phyloP scores from a whole-genome alignment of 441 rosid species.

The Lepidium campestre region DNA sequence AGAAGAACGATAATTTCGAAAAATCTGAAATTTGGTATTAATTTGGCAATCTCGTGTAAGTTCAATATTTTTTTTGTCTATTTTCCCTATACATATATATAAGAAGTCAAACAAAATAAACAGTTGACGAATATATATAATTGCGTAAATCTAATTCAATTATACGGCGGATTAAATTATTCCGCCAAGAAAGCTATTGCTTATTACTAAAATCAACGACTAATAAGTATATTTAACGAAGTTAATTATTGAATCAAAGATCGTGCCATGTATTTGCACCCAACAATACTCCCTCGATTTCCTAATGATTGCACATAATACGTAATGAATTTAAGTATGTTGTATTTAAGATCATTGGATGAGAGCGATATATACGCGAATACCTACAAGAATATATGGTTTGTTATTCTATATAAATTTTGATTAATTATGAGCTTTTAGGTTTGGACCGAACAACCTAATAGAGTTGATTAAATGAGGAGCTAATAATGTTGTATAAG shows the following conservation, averaged over 20 bases:
- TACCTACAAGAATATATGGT: no score
- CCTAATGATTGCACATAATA: slow-evolving; percentile 21
- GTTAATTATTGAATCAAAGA: slow-evolving; percentile 1
- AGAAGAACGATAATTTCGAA: no score
- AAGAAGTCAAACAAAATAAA: not conserved
- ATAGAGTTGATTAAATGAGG: not conserved
- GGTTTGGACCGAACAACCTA: slow-evolving; percentile 6
- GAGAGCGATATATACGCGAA: not conserved
- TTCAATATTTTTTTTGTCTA: no score
- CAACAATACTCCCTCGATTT: slow-evolving; percentile 21
- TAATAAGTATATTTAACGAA: slow-evolving; percentile 16
- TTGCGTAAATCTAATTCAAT: not conserved
- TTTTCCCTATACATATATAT: not conserved
- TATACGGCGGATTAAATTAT: slow-evolving; percentile 12
- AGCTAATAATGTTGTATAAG: slow-evolving; percentile 12
- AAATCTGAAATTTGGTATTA: no score
- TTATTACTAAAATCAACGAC: slow-evolving; percentile 11
- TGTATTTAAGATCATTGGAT: slow-evolving; percentile 8
- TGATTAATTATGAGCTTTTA: not conserved
- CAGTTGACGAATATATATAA: not conserved
- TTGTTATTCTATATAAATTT: not conserved
- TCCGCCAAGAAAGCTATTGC: slow-evolving; percentile 1
- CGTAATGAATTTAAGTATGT: slow-evolving; percentile 3
- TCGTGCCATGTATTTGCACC: slow-evolving; percentile 30
- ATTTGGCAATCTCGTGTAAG: no score